phyloP scores from a whole-genome alignment of 2,329 filamentous ascomycete genomes.

The Leptodontidium sp. region DNA sequence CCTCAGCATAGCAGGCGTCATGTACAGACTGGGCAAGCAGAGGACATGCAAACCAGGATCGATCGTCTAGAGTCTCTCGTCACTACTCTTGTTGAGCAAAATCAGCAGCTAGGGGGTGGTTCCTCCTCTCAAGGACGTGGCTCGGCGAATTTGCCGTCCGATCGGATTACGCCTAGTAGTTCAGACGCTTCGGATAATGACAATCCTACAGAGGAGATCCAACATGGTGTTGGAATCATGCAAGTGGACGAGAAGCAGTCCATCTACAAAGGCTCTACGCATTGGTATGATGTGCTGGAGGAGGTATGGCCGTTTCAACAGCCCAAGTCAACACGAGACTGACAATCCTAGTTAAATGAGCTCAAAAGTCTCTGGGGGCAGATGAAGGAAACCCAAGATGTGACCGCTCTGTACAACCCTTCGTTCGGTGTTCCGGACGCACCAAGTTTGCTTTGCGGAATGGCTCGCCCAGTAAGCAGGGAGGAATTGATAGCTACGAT shows the following conservation, averaged over 20 bases:
- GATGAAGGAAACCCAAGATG: constrained; percentile 74
- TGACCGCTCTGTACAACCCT: constrained; percentile 4
- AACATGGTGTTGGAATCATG: constrained; percentile 77
- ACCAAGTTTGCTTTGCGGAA: constrained; percentile 79
- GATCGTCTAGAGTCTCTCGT: constrained; percentile 47
- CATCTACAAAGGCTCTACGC: constrained; percentile 80
- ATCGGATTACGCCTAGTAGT: constrained; percentile 55
- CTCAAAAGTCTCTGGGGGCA: constrained; percentile 74
- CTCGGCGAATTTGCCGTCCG: background rate
- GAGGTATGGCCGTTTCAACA: constrained; percentile 56
- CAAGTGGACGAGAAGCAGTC: constrained; percentile 77
- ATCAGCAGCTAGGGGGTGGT: constrained; percentile 50
- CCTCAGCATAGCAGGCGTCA: constrained; percentile 64
- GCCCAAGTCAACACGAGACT: background rate
- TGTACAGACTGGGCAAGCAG: constrained; percentile 85
- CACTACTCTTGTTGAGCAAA: constrained; percentile 59
- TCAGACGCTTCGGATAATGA: constrained; percentile 27
- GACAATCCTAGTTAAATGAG: constrained; percentile 32
- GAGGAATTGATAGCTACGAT: constrained; percentile 81
- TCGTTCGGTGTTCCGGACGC: constrained; percentile 52
- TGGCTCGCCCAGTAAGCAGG: constrained; percentile 71
- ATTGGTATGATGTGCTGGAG: constrained; percentile 80
- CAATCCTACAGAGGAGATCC: constrained; percentile 55
- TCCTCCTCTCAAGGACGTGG: background rate
- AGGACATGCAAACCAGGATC: constrained; percentile 68